Evolutionary conservation across 352 stramenopile species (phyloP).

Genomic region (Globisporangium irregulare): DNA sequence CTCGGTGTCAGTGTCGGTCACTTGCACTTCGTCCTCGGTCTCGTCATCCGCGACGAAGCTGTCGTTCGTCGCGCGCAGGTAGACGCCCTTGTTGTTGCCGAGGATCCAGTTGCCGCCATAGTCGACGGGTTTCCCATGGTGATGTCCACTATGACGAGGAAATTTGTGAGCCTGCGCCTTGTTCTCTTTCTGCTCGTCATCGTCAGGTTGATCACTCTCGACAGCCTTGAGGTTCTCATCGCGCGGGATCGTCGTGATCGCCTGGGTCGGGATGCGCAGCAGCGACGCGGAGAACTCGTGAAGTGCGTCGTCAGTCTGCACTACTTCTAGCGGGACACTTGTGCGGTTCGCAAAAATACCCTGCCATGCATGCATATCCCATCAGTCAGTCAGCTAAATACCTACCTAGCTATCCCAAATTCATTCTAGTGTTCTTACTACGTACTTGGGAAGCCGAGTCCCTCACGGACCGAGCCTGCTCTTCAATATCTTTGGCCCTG

Average conservation of each 20-base stretch:
- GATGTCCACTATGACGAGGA: not conserved
- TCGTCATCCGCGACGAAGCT: conserved; percentile 64
- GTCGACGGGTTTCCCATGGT: conserved; percentile 10
- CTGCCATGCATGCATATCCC: conserved; percentile 11
- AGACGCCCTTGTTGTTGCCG: conserved; percentile 73
- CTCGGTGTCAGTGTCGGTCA: conserved; percentile 24
- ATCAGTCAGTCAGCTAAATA: not conserved
- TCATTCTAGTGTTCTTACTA: not conserved
- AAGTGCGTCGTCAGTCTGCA: conserved; percentile 57
- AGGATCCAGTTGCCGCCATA: conserved; percentile 82
- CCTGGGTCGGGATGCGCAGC: conserved; percentile 63
- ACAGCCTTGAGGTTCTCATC: conserved; percentile 42
- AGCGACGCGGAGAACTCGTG: conserved; percentile 66
- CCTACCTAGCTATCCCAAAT: not conserved
- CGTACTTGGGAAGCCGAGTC: conserved; percentile 29
- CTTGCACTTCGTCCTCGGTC: conserved; percentile 54
- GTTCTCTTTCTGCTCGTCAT: conserved; percentile 18
- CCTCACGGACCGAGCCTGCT: conserved; percentile 28
- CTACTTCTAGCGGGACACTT: conserved; percentile 38
- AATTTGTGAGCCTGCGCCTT: not conserved
- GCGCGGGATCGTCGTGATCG: conserved; percentile 76
- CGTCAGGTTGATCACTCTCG: conserved; percentile 10
- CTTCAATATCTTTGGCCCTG: conserved; percentile 31
- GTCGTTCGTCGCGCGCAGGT: conserved; percentile 66
- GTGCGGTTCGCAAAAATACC: conserved; percentile 44